Conservation (phyloP, 2,329 filamentous ascomycete genomes). For the Ophiocordyceps robertsii region DNA sequence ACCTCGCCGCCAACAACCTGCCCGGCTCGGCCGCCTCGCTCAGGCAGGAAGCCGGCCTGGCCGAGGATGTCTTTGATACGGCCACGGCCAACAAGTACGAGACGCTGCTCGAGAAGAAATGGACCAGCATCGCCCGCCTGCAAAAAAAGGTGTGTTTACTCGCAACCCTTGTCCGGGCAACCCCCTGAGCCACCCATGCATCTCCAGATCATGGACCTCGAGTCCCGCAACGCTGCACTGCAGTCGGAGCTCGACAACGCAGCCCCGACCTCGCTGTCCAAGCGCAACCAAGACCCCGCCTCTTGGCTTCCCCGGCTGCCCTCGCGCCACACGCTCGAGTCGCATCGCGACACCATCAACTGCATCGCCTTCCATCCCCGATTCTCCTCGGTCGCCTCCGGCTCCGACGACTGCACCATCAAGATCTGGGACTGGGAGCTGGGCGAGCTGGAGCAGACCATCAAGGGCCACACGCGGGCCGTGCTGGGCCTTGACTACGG, state of each 20-base stretch:
- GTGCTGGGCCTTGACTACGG: constrained; percentile 86
- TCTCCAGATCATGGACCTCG: constrained; percentile 81
- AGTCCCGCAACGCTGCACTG: constrained; percentile 56
- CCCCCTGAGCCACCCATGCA: neutral
- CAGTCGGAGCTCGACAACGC: constrained; percentile 77
- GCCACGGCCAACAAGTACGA: constrained; percentile 88
- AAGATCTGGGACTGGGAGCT: constrained; percentile 98
- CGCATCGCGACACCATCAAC: constrained; percentile 68
- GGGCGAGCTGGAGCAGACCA: constrained; percentile 76
- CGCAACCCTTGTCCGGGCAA: neutral
- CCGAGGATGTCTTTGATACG: constrained; percentile 59
- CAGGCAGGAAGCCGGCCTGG: constrained; percentile 62
- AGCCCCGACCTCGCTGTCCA: constrained; percentile 61
- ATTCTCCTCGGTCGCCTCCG: constrained; percentile 80
- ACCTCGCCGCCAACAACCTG: constrained; percentile 63
- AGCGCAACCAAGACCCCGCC: constrained; percentile 69
- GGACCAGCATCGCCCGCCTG: constrained; percentile 86
- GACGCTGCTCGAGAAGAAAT: constrained; percentile 90
- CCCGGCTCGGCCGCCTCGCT: constrained; percentile 56
- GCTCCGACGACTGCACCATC: constrained; percentile 84
- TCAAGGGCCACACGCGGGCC: constrained; percentile 84
- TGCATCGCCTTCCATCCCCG: constrained; percentile 87
- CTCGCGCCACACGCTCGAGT: constrained; percentile 69
- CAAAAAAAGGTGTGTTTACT: constrained; percentile 68
- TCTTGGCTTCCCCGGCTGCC: constrained; percentile 80